Evolutionary conservation across 495 filamentous ascomycete genomes (phyloP), one percentile per base, ranked within the genome.

Genomic region (Aspergillus olivimuriae): DNA sequence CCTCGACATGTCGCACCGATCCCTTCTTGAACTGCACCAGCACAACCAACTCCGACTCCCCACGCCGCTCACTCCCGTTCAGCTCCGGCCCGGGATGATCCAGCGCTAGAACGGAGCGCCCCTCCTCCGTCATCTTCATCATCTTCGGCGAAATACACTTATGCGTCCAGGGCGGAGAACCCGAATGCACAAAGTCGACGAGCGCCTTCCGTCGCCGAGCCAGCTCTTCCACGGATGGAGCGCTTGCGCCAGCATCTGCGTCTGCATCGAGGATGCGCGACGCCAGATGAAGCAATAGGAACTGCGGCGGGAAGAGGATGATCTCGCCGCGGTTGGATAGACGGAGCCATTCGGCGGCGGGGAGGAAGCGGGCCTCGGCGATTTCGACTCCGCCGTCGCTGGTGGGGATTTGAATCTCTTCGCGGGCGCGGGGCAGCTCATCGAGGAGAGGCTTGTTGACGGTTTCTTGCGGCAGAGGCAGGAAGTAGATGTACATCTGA

Each of bases 401-500:
- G 2, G 84, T 89, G 0, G 88, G 86, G 2, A 80, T 65, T 7
- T 74, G 65, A 7, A 66, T 57, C 41, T 72, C 58, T 44, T 68
- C 59, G 4, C 56, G 46, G 39, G 68, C 61, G 11, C 54, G 38
- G 5, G 62, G 62, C 12, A 63, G 51, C 21, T 60, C 57, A 10
- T 53, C 36, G 10, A 64, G 55, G 8, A 64, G 31, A 1, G 51
- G 39, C 18, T 65, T 61, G 43, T 66, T n/a, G n/a, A n/a, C 53
- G 16, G 65, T 60, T 10, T 72, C 64, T 1, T 71, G 51, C 3
- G 70, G 66, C 0, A 89, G 65, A 0, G 92, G 89, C n/a, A 95
- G 73, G 65, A 95, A 84, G 61, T 95, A 92, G 6, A 98, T 55
- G 57, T 97, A 98, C 89, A 98, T 95, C 57, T 95, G 89, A 6